Evolutionary conservation across 805 yeast genomes (phyloP), one percentile per base, ranked within the genome.

Genomic region (Kodamaea neixiangensis): DNA sequence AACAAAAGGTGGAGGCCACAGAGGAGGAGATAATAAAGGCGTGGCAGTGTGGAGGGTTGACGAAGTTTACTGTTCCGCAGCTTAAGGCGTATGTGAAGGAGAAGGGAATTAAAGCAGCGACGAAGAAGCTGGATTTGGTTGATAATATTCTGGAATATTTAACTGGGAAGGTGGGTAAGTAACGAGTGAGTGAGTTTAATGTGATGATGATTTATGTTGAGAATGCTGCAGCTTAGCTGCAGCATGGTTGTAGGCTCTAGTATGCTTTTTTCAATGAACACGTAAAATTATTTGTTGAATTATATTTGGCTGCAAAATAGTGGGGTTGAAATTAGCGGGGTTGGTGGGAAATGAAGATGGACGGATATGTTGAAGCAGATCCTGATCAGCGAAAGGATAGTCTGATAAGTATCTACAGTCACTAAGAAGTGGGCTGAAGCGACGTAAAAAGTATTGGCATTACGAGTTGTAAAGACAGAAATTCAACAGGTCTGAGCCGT

Each of bases 61-160:
- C 52, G 5, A 54, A 59, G 18, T 77, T 75, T 50, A 74, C 72
- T n/a, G 72, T 72, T 35, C 67, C 67, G 3, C 81, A 79, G 53
- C 61, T 80, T 31, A 69, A 65, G 52, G 62, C 57, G n/a, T 79
- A 72, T 52, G 69, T 72, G 17, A 61, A 67, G 39, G 65, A 59
- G 13, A 45, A 57, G 39, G 48, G 38, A 10, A 14, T 46, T 11
- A 75, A 76, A 15, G 66, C 63, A 22, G 82, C 74, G 0, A 57
- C 67, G 1, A 72, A 65, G 44, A 80, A 79, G 57, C 67, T 57
- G 13, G 82, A 71, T 29, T 60, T 78, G 62, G 66, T 80, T 14
- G 71, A 66, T 7, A 76, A 72, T 52, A 77, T 80, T 18, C 48
- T 35, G 1, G 66, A 61, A 3, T 73, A 63, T 49, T 58, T 75